Conservation (phyloP, 805 yeast genomes). For the Kregervanrija pseudodelftensis region DNA sequence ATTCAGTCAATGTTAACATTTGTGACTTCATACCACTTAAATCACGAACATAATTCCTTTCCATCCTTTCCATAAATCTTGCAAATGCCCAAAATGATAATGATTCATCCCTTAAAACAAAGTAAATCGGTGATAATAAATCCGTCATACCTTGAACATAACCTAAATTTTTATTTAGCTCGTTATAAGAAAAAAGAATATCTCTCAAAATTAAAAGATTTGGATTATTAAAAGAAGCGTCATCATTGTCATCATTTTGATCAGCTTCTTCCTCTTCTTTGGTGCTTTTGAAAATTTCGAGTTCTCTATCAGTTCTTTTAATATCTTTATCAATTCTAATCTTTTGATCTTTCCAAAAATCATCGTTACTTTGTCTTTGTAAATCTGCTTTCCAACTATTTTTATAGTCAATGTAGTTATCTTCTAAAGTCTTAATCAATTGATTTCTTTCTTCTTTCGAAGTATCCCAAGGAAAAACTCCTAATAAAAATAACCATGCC, state of each 20-base stretch:
- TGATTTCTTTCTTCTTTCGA: slow-evolving; percentile 60
- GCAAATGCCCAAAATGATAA: slow-evolving; percentile 85
- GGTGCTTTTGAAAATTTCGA: slow-evolving; percentile 48
- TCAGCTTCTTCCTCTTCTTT: slow-evolving; percentile 23
- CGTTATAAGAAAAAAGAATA: slow-evolving; percentile 80
- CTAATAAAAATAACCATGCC: slow-evolving; percentile 83
- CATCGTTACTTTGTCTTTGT: slow-evolving; percentile 43
- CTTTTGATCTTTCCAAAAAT: slow-evolving; percentile 84
- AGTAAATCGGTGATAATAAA: slow-evolving; percentile 78
- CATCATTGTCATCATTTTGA: slow-evolving; percentile 37
- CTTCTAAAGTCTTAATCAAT: slow-evolving; percentile 46
- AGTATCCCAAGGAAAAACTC: slow-evolving; percentile 86
- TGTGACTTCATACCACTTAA: slow-evolving; percentile 91
- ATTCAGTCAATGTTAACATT: slow-evolving; percentile 72
- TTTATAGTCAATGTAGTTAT: slow-evolving; percentile 47
- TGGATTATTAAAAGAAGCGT: slow-evolving; percentile 62
- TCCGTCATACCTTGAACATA: slow-evolving; percentile 99
- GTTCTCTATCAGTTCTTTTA: slow-evolving; percentile 78
- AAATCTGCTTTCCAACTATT: slow-evolving; percentile 63
- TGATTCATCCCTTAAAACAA: slow-evolving; percentile 57
- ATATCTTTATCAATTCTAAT: slow-evolving; percentile 90
- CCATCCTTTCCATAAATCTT: slow-evolving; percentile 90
- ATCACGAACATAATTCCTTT: slow-evolving; percentile 83
- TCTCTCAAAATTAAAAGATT: slow-evolving; percentile 68
- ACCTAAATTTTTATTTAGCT: slow-evolving; percentile 75